Evolutionary conservation across 208 protist genomes (phyloP), one percentile per base, ranked within the genome.

Genomic region (Crithidia brevicula): DNA sequence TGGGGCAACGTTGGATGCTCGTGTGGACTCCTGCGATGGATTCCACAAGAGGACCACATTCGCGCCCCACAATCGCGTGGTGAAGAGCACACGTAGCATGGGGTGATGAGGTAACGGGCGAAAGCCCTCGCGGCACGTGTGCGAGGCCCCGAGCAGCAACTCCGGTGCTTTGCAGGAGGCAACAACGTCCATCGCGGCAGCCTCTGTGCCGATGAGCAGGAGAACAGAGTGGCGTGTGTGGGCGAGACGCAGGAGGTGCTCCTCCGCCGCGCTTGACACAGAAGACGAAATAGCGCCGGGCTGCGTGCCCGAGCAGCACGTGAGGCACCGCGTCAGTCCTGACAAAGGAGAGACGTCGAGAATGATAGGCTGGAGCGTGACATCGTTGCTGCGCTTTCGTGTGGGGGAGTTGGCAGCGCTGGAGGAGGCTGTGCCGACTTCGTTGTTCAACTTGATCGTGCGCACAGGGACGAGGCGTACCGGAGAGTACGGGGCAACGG

Each of bases 231-330:
- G 72, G 13, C 68, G 71, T 1, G 77, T 79, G 58, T 81, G 73
- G 20, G 87, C 77, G 4, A 96, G 76, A 2, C 87, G 87, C 23
- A 78, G 46, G 28, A 96, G 70, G 64, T 96, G 91, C 54, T 83
- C 79, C 68, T 79, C 69, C 5, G 83, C 82, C 22, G 82, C 81
- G 11, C 58, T 67, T 23, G 66, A 72, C 16, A 70, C 69, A 25
- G 75, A 61, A 22, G 70, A 67, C 31, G 59, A 30, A 38, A 66
- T 40, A 56, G 71, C 47, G 46, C 60, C 65, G 25, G 60, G 36
- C 33, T 63, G 58, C 15, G 43, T 66, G 50, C 64, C 64, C 20
- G 53, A 62, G 60, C 72, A 85, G 34, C 72, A 85, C n/a, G 30
- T 36, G 7, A 95, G 67, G 50, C 86, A 92, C 8, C 31, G 42